Evolutionary conservation across 192 early-diverging fungal genomes (phyloP), one percentile per base, ranked within the genome.

Genomic region (Mortierella hygrophila): DNA sequence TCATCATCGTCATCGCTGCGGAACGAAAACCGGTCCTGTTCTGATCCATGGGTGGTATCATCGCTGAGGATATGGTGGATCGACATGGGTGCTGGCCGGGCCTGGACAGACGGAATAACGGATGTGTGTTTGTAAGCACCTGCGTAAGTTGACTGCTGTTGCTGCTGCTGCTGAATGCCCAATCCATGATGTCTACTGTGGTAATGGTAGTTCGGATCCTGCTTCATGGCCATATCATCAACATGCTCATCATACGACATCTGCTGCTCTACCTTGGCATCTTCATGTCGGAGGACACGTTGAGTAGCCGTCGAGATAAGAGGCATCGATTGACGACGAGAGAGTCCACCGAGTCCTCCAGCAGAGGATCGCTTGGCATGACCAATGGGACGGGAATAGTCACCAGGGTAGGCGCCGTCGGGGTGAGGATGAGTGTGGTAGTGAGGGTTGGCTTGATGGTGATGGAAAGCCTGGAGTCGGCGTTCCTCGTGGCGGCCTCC

Each of bases 261-360:
- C 60, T 29, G n/a, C 9, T 20, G 46, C 35, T 65, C 73, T 54
- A 40, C 9, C 47, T 70, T 76, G 54, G 42, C 69, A 47, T 82
- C 75, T 57, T 82, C 80, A 37, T 82, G 74, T 35, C 80, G 47
- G 18, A 82, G 80, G n/a, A 82, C 74, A 63, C 80, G 68, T 54
- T 65, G 20, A 8, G 80, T 82, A 20, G 68, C 80, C n/a, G 75
- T 82, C 35, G 65, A 76, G 10, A 76, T 75, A 38, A 82, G 55
- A 18, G 80, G 69, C 69, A 75, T 69, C 41, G 80, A 82, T n/a
- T 82, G 75, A 60, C 74, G 68, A 26, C 80, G 69, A 38, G 69
- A 75, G 4, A 75, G 26, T 32, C 73, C 73, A 2, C 49, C 29
- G 63, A 23, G 26, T 37, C 40, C 40, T 41, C 71, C 71, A 41